phyloP scores from a whole-genome alignment of 108 stramenopile species.

The Halocafeteria seosinensis region DNA sequence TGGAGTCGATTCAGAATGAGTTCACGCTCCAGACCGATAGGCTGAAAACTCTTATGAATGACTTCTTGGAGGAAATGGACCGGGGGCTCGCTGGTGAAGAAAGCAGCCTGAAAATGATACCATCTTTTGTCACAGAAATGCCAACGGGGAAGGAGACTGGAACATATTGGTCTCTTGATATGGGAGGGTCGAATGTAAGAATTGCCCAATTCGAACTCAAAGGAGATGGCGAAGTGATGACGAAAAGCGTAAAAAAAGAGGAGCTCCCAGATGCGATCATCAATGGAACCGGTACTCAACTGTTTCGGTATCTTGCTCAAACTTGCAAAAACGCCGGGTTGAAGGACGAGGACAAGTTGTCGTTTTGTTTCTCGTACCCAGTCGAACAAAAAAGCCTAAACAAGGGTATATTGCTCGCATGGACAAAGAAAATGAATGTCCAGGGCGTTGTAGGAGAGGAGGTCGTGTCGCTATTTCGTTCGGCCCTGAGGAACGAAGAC shows the following conservation, averaged over 20 bases:
- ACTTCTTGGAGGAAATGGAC: background rate
- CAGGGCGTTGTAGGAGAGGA: conserved; percentile 2
- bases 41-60: background rate
- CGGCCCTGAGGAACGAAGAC: background rate
- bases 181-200: conserved; percentile 14
- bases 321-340: background rate
- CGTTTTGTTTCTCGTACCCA: conserved; percentile 15
- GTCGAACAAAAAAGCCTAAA: background rate
- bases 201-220: background rate
- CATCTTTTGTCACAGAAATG: background rate
- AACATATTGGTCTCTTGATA: background rate
- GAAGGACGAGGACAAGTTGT: background rate
- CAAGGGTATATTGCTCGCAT: conserved; percentile 3
- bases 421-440: conserved; percentile 8
- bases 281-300: conserved; percentile 2
- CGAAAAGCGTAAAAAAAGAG: background rate
- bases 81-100: background rate
- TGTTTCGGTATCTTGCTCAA: conserved; percentile 6
- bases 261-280: background rate
- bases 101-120: conserved; percentile 7
- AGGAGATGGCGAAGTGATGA: background rate
- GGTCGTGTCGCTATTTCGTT: background rate
- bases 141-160: conserved; percentile 9
- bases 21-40: background rate
- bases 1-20: background rate